phyloP scores from a whole-genome alignment of 345 rosid species.

The Eucalyptus globulus region DNA sequence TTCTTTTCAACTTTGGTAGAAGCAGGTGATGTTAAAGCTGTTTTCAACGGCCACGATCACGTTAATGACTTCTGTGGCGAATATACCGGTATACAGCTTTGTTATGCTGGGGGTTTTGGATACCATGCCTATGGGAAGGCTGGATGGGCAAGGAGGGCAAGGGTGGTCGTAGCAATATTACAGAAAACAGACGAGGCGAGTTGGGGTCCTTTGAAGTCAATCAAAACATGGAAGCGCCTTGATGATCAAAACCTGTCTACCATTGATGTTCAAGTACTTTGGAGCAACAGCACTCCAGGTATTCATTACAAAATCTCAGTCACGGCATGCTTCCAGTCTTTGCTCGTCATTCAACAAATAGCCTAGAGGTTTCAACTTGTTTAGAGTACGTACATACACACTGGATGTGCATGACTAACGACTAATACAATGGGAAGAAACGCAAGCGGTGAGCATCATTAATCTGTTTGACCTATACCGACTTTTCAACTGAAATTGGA shows the following conservation, averaged over 20 bases:
- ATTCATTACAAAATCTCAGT: neutral
- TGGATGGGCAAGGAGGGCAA: slow-evolving; percentile 81
- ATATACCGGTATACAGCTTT: slow-evolving; percentile 59
- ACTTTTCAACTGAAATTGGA: neutral
- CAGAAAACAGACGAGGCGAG: slow-evolving; percentile 38
- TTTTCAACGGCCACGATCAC: slow-evolving; percentile 87
- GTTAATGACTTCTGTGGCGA: slow-evolving; percentile 78
- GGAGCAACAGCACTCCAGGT: slow-evolving; percentile 54
- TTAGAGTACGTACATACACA: neutral
- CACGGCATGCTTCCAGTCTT: neutral
- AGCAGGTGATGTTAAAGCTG: slow-evolving; percentile 82
- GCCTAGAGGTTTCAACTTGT: neutral
- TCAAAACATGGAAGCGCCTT: slow-evolving; percentile 88
- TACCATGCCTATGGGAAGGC: slow-evolving; percentile 93
- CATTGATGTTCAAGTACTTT: slow-evolving; percentile 56
- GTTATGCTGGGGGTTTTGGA: slow-evolving; percentile 95
- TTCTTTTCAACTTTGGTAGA: slow-evolving; percentile 74
- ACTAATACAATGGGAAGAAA: neutral
- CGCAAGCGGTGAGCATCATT: neutral
- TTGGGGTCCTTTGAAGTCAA: slow-evolving; percentile 70
- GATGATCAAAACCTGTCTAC: slow-evolving; percentile 55
- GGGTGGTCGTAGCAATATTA: slow-evolving; percentile 61
- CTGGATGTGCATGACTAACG: neutral
- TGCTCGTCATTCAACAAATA: neutral
- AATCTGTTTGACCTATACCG: neutral